These are phyloP conservation scores for Aureobasidium namibiae DNA, from an alignment of 2,329 filamentous ascomycete genomes.

Conservation along the genomic window DNA sequence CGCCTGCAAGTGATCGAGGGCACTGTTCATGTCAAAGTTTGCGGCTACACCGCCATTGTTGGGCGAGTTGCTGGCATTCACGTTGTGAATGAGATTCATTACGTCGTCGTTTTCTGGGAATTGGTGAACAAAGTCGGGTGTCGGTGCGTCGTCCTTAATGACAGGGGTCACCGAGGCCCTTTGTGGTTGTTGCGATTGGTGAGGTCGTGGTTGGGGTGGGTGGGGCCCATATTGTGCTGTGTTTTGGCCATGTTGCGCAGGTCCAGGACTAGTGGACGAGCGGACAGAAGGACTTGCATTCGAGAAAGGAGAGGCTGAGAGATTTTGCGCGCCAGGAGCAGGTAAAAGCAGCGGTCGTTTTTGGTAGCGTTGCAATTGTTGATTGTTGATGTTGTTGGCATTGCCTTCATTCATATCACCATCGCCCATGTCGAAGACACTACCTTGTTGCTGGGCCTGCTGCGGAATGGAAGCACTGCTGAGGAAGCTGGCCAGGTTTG, in stretches of 20 bases:
- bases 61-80: constrained; percentile 31
- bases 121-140: constrained; percentile 27
- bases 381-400: constrained; percentile 24
- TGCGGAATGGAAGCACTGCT: constrained; percentile 50
- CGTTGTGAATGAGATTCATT: constrained; percentile 42
- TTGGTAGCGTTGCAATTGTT: constrained; percentile 23
- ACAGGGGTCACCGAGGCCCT: constrained; percentile 22
- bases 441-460: constrained; percentile 45
- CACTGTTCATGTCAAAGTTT: constrained; percentile 36
- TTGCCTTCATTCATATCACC: constrained; percentile 40
- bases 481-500: constrained; percentile 71
- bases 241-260: constrained; percentile 1
- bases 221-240: not conserved
- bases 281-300: constrained; percentile 14
- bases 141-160: constrained; percentile 34
- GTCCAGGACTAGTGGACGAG: constrained; percentile 12
- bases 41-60: constrained; percentile 20
- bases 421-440: constrained; percentile 52
- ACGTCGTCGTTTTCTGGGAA: constrained; percentile 39
- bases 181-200: constrained; percentile 5
- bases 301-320: constrained; percentile 18
- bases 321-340: not conserved
- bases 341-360: constrained; percentile 25
- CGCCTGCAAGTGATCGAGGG: constrained; percentile 40
- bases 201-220: not conserved